Evolutionary conservation across 805 yeast species (phyloP), one percentile per base, ranked within the genome.

Genomic region (Candida yuanshanica): DNA sequence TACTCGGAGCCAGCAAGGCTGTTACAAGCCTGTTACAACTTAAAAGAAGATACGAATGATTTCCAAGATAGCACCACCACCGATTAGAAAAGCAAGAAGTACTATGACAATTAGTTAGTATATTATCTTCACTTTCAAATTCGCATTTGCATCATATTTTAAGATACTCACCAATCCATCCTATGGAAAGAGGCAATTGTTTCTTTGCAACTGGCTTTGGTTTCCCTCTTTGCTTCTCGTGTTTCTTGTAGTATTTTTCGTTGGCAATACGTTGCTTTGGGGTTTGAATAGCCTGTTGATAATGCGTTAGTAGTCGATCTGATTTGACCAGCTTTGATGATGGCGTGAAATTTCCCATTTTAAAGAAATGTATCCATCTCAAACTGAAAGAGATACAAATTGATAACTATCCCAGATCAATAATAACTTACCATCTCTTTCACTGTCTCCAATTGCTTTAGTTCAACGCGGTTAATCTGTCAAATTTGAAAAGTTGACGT

Each of bases 231-330:
- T 81, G 81, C 49, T 74, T 72, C 55, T 79, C 84, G 50, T 81
- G 79, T 53, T 70, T 74, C 63, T 81, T 84, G 53, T 84, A 87
- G 62, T 80, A 91, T 60, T 81, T 85, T 55, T 75, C 76, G 63
- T 90, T 90, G n/a, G 95, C 96, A 41, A 76, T 70, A 65, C 90
- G 82, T 67, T 90, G 96, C 55, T 75, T 80, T 43, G 93, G 90
- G 20, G 96, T 83, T 72, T 89, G 96, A 24, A 70, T 56, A 47
- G 85, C 86, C 90, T 70, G 21, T 10, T 13, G 6, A 18, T 40
- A 23, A 23, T 35, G 31, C 10, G 26, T 24, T 24, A 24, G 26
- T 24, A 35, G n/a, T n/a, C n/a, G n/a, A n/a, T n/a, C n/a, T n/a
- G n/a, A n/a, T n/a, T n/a, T n/a, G n/a, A n/a, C n/a, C n/a, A n/a